Base-by-base conservation (phyloP, 2,329 filamentous ascomycete genomes). In the Rutstroemia sp. region DNA sequence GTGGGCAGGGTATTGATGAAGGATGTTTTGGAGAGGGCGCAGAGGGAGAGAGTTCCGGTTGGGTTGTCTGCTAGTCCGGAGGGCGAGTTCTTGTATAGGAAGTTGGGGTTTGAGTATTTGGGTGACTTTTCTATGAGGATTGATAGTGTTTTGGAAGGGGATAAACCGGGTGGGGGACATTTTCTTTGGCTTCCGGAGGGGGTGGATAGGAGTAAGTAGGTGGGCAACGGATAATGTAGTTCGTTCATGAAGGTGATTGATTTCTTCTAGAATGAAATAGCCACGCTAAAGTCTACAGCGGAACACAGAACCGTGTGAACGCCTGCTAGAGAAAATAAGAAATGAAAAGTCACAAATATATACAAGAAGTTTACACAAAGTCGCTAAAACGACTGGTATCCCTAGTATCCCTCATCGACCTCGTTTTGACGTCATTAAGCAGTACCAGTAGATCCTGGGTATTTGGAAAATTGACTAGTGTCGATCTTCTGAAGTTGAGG, bases 71-170 rank as follows among this genome's bases (percentile, higher is more conserved):
- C 63, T 4, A 67, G 63, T 52, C 48, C 55, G 8, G 54, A 53
- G 30, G 65, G 64, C 1, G 61, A 64, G 48, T 55, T 19, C 3
- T 37, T 68, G 46, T 66, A 67, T 58, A 47, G 60, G 9, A 67
- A 60, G n/a, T 12, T 67, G 27, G 65, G 66, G 0, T 66, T 67
- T 54, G 57, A 58, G 19, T 39, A 50, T 51, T 12, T 65, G 10
- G 65, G 60, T 4, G 56, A 62, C 21, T 66, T 62, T 37, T 58
- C 41, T 14, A 27, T 49, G 23, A 51, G 60, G n/a, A 16, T 57
- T 9, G 45, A 47, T 27, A 44, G 45, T 38, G 16, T 37, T n/a
- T 23, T 57, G 25, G 55, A 51, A 14, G 47, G 46, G 8, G 53
- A 61, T 34, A 42, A 42, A n/a, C 56, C 56, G 4, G 60, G 60